Percentiles rank a stretch among this genome's conserved stretches.
These are phyloP conservation scores for Hericium coralloides DNA, from an alignment of 768 basidiomycete species.

Conservation along the genomic window DNA sequence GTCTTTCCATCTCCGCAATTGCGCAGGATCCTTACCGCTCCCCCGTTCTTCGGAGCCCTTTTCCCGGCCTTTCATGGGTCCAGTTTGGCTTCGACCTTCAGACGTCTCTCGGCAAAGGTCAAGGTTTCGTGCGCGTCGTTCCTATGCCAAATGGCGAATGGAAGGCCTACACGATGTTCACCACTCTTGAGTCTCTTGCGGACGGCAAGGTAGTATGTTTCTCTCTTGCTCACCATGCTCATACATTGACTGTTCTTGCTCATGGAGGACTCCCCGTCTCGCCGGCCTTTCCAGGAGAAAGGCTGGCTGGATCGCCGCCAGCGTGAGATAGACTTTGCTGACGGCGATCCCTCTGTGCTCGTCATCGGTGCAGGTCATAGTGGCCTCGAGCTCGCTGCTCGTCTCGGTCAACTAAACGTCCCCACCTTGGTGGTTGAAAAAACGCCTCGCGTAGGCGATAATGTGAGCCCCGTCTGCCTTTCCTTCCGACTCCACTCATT, in stretches of 20 bases:
- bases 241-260: constrained; percentile 21
- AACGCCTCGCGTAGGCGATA: constrained; percentile 41
- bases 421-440: constrained; percentile 47
- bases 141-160: constrained; percentile 17
- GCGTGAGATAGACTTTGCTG: constrained; percentile 21
- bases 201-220: neutral
- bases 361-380: constrained; percentile 37
- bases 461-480: neutral
- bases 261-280: constrained; percentile 25
- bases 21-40: constrained; percentile 20
- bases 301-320: constrained; percentile 19
- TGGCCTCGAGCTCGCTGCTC: constrained; percentile 41
- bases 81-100: constrained; percentile 30
- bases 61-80: constrained; percentile 21
- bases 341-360: constrained; percentile 34
- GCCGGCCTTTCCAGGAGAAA: constrained; percentile 27
- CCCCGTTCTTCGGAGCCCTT: constrained; percentile 13
- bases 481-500: neutral
- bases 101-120: constrained; percentile 23
- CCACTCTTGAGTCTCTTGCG: constrained; percentile 21
- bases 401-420: constrained; percentile 39
- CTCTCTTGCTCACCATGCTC: constrained; percentile 25
- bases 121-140: constrained; percentile 27
- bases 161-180: constrained; percentile 30
- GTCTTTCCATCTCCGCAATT: constrained; percentile 25